Base-by-base conservation (phyloP, 148 eudicot species). In the Diospyros lotus region DNA sequence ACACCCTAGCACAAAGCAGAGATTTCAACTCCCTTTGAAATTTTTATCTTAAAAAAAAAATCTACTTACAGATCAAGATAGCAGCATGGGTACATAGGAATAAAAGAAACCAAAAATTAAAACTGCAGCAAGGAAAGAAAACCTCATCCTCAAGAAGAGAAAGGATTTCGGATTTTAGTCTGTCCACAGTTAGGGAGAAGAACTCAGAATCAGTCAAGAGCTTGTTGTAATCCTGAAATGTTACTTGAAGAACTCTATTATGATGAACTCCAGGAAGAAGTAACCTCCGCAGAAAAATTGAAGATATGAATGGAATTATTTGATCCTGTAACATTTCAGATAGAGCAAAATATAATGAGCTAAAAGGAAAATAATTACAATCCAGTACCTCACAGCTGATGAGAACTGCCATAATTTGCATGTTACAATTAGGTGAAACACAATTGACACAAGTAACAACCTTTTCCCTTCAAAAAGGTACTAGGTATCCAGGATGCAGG, bases 101-200 rank as follows among this genome's bases (percentile, higher is more conserved):
- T 50, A 67, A 5, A 72, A 14, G 18, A 45, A n/a, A 4, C 5
- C 41, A 64, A 56, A 42, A 28, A 28, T 28, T 28, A 28, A 62
- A 71, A 66, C 11, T 1, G 17, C 66, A 11, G 58, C 10, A 58
- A 17, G 50, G 44, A 80, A 53, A 63, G 64, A 73, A 59, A 74
- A 95, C 99, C 99, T 90, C 91, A 68, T 88, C 86, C 75, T 90
- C 97, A 81, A 95, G 83, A 51, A 93, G 62, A 45, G 91, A 85
- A 77, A 93, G 82, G 64, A 95, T 81, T 76, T 92, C 96, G 71
- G 73, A 87, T 80, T 82, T 89, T 84, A 92, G 71, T 63, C 90
- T 93, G 67, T 89, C 96, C 59, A 82, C 86, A 69, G 94, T 84
- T 58, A 93, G 78, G 15, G 89, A 85, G 76, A 86, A 77, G 79